These are phyloP conservation scores for Chaetomium fimeti DNA, from an alignment of 495 filamentous ascomycete genomes.

Conservation along the genomic window DNA sequence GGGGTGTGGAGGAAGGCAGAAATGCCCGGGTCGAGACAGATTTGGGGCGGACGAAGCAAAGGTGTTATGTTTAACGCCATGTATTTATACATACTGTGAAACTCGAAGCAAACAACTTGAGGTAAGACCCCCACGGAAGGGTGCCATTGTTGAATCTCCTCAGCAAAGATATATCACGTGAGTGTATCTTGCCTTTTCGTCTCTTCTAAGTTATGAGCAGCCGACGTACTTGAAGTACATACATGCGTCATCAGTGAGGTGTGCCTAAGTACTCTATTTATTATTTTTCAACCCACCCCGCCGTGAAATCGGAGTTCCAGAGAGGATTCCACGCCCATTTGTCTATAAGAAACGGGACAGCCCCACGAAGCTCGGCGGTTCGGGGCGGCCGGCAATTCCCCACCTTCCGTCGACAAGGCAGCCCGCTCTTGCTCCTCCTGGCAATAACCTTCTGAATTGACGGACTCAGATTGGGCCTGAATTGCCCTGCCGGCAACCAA, in stretches of 20 bases:
- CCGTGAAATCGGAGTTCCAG: not conserved
- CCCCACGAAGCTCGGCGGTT: not conserved
- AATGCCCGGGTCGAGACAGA: not conserved
- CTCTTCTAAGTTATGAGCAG: not conserved
- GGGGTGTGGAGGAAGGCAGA: not conserved
- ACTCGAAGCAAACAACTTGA: not conserved
- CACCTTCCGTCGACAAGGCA: slow-evolving; percentile 11
- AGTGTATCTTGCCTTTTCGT: not conserved
- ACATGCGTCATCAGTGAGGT: no score
- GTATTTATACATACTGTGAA: not conserved
- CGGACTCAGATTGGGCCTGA: slow-evolving; percentile 21
- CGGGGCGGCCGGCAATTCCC: slow-evolving; percentile 12
- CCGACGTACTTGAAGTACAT: no score
- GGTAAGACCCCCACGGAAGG: not conserved
- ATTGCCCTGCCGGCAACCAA: slow-evolving; percentile 35
- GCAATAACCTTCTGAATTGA: slow-evolving; percentile 19
- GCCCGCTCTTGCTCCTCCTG: slow-evolving; percentile 6
- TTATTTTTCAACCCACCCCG: no score
- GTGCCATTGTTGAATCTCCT: not conserved
- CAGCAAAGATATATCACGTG: not conserved
- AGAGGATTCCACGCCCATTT: not conserved
- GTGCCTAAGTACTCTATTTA: no score
- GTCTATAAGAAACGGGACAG: not conserved
- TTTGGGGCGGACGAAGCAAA: no score
- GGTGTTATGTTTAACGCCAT: not conserved